Evolutionary conservation across 371 early-diverging fungal genomes (phyloP).

Genomic region (Apophysomyces elegans): DNA sequence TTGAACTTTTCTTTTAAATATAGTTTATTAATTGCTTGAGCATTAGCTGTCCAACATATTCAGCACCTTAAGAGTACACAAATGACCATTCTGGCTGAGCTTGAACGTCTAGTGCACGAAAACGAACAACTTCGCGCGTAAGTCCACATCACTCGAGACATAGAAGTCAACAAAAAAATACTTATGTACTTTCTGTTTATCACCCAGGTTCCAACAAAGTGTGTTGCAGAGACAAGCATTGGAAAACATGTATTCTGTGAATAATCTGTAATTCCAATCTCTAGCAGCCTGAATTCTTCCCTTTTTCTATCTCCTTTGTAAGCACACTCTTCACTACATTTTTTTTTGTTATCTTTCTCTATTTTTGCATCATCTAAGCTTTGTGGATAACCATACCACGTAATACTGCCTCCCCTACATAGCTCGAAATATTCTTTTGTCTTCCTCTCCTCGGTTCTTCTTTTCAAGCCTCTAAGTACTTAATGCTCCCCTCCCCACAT

Average conservation of each 20-base stretch:
- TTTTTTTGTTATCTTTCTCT: slow-evolving; percentile 2
- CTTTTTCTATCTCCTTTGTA: slow-evolving; percentile 5
- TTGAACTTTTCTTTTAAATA: slow-evolving; percentile 8
- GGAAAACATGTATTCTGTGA: slow-evolving; percentile 53
- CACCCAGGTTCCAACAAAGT: slow-evolving; percentile 46
- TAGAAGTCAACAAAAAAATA: not conserved
- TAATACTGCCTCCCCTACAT: slow-evolving; percentile 9
- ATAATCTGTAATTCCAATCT: slow-evolving; percentile 25
- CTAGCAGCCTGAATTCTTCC: not conserved
- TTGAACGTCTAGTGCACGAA: slow-evolving; percentile 35
- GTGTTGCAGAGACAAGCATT: slow-evolving; percentile 55
- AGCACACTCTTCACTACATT: slow-evolving; percentile 2
- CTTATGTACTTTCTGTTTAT: not conserved
- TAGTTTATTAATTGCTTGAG: not conserved
- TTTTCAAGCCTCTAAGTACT: slow-evolving; percentile 11
- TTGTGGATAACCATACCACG: not conserved
- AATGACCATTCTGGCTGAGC: slow-evolving; percentile 33
- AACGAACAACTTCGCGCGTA: slow-evolving; percentile 40
- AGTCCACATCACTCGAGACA: slow-evolving; percentile 1
- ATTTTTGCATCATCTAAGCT: slow-evolving; percentile 12
- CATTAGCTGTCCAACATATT: slow-evolving; percentile 35
- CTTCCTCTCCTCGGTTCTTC: not conserved
- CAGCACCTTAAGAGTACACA: slow-evolving; percentile 40
- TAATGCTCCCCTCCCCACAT: slow-evolving; percentile 8
- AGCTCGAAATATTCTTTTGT: not conserved